A percentile compares a stretch with the other conserved stretches of the same genome.
These are phyloP conservation scores for Citrus sp. DNA, from an alignment of 345 rosid genomes.

Conservation along the genomic window DNA sequence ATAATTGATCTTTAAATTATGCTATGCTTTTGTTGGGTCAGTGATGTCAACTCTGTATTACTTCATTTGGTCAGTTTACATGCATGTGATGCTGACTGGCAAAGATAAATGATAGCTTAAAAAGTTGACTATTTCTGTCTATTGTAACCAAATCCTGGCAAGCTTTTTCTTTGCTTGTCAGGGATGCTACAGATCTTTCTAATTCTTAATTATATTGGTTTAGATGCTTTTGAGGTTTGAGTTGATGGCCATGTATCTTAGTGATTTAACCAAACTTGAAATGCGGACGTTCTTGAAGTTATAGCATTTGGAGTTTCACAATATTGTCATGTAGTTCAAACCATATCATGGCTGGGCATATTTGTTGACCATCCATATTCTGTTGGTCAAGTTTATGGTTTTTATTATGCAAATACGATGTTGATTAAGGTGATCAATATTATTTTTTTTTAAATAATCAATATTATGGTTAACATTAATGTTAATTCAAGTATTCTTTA, in stretches of 20 bases:
- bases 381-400: not conserved
- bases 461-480: constrained; percentile 3
- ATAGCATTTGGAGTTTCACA: not conserved
- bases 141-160: not conserved
- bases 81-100: not conserved
- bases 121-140: not conserved
- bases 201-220: not conserved
- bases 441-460: not conserved
- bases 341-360: not conserved
- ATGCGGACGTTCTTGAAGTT: not conserved
- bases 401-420: not conserved
- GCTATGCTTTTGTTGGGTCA: constrained; percentile 7
- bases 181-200: not conserved
- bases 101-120: not conserved
- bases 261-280: not conserved
- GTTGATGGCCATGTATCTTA: not conserved
- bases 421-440: not conserved
- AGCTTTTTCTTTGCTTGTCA: not conserved
- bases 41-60: not conserved
- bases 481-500: constrained; percentile 12
- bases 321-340: not conserved
- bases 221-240: not conserved
- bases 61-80: not conserved
- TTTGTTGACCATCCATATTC: constrained; percentile 5
- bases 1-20: constrained; percentile 12